Conservation (phyloP, 805 yeast species). For the Yarrowia yakushimensis region DNA sequence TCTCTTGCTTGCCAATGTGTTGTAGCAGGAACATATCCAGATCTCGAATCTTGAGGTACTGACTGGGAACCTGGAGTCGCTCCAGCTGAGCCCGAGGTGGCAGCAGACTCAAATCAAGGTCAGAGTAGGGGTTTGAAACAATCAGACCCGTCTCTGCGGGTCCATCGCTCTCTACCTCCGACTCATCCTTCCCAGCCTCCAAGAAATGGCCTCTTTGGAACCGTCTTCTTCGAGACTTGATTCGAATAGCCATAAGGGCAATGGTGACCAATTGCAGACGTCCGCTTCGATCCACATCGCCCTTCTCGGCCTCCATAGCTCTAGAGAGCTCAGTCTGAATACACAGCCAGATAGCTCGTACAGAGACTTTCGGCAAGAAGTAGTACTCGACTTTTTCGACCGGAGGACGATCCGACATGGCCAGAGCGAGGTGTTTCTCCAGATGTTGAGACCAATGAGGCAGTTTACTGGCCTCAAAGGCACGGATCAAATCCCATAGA, state of each 20-base stretch:
- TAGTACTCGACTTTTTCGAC: constrained; percentile 19
- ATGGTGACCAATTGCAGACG: constrained; percentile 2
- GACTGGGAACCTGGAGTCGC: not conserved
- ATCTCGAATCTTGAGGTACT: constrained; percentile 6
- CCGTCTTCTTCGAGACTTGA: not conserved
- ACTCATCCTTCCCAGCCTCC: not conserved
- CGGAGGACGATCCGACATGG: not conserved
- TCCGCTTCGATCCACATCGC: not conserved
- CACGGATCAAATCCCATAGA: not conserved
- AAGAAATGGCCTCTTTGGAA: constrained; percentile 5
- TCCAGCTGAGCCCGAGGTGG: constrained; percentile 6
- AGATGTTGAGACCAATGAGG: constrained; percentile 11
- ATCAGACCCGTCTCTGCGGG: not conserved
- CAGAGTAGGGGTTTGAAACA: not conserved
- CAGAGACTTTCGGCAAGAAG: constrained; percentile 3
- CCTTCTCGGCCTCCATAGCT: not conserved
- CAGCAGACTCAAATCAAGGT: not conserved
- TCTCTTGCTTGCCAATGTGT: not conserved
- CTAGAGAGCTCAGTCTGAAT: constrained; percentile 16
- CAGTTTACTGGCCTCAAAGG: constrained; percentile 12
- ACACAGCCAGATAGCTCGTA: constrained; percentile 20
- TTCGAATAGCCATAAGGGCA: not conserved
- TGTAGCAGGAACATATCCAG: constrained; percentile 13
- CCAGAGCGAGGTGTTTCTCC: constrained; percentile 8
- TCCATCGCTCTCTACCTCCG: not conserved